phyloP scores from a whole-genome alignment of 2,329 filamentous ascomycete species.

The Ilyonectria destructans region DNA sequence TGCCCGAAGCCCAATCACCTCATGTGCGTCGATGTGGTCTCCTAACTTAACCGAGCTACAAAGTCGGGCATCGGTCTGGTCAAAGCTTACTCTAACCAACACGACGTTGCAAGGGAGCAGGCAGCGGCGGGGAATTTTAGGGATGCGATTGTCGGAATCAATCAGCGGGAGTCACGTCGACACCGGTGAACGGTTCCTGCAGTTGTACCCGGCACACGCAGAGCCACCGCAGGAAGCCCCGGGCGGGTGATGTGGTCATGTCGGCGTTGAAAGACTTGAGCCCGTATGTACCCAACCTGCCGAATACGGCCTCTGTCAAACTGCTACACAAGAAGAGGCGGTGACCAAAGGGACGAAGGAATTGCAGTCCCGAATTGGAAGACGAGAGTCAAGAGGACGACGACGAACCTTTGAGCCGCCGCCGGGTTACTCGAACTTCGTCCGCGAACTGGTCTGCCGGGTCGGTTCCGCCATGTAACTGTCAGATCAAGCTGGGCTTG shows the following conservation, averaged over 20 bases:
- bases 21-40: conserved; percentile 11
- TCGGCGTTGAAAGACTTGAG: conserved; percentile 7
- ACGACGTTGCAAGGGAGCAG: neutral
- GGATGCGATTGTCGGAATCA: conserved; percentile 6
- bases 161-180: conserved; percentile 3
- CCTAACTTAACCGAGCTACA: conserved; percentile 11
- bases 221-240: conserved; percentile 16
- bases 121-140: neutral
- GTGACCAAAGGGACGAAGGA: conserved; percentile 3
- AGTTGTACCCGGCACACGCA: conserved; percentile 20
- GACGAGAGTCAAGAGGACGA: neutral
- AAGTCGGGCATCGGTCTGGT: conserved; percentile 11
- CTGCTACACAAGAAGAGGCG: conserved; percentile 41
- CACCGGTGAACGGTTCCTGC: conserved; percentile 23
- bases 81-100: conserved; percentile 14
- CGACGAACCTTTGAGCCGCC: conserved; percentile 4
- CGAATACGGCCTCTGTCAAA: conserved; percentile 36
- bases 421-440: conserved; percentile 12
- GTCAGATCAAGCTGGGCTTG: conserved; percentile 33
- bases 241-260: neutral
- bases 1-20: conserved; percentile 14
- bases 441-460: conserved; percentile 17
- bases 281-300: conserved; percentile 25
- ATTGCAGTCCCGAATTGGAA: conserved; percentile 1
- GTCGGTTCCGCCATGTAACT: conserved; percentile 29